Percentiles rank a stretch among this genome's conserved stretches.
Evolutionary conservation across 257 asterid genomes (phyloP).

Genomic region (Solanum chiquidenum): DNA sequence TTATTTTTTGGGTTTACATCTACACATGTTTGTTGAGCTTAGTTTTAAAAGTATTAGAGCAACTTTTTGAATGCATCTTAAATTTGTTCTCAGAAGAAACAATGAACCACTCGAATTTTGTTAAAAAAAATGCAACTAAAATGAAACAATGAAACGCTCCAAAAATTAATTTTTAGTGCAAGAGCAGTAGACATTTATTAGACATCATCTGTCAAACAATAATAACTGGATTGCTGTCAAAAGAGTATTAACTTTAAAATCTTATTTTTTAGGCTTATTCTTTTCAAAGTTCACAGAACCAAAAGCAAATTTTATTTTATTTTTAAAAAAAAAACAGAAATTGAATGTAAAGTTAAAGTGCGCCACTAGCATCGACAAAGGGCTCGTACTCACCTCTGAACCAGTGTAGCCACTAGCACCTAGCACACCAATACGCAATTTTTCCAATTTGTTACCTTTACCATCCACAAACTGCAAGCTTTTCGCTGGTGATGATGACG

Average conservation of each 20-base stretch:
- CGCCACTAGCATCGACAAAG: neutral
- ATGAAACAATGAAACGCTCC: neutral
- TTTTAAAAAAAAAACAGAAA: neutral
- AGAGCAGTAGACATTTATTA: neutral
- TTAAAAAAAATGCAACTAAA: neutral
- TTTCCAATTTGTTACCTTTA: constrained; percentile 30
- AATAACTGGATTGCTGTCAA: neutral
- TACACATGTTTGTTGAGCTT: neutral
- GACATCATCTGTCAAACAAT: neutral
- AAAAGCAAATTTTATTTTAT: neutral
- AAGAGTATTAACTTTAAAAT: neutral
- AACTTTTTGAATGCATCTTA: neutral
- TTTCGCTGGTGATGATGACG: constrained; percentile 24
- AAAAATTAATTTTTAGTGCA: neutral
- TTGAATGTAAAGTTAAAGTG: neutral
- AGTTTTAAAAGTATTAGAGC: neutral
- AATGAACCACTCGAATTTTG: neutral
- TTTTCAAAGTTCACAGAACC: neutral
- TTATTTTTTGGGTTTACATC: neutral
- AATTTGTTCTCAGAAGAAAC: neutral
- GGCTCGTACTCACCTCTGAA: constrained; percentile 41
- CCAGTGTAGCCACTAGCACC: constrained; percentile 94
- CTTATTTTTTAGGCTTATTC: neutral
- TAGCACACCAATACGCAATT: constrained; percentile 60
- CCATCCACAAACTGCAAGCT: constrained; percentile 23